A percentile compares a stretch with the other conserved stretches of the same genome.
Conservation (phyloP, 139 green algal genomes). For the Picochlorum sp. region DNA sequence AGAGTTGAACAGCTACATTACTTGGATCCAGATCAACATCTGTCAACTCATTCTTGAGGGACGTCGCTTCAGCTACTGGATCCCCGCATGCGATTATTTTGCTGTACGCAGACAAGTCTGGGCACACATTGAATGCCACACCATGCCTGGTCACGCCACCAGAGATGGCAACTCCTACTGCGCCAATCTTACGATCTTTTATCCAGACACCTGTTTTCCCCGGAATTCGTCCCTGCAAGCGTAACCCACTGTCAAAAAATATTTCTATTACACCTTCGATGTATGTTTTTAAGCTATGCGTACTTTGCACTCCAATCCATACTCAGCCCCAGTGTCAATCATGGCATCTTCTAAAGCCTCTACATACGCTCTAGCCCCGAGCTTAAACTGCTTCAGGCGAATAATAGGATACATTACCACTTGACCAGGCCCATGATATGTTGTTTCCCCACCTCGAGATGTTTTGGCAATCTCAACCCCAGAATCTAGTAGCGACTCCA, state of each 20-base stretch:
- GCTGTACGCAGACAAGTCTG: slow-evolving; percentile 57
- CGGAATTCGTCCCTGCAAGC: slow-evolving; percentile 37
- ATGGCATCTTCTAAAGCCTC: slow-evolving; percentile 82
- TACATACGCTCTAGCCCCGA: slow-evolving; percentile 77
- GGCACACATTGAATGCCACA: slow-evolving; percentile 76
- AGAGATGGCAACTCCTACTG: slow-evolving; percentile 81
- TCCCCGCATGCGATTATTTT: slow-evolving; percentile 74
- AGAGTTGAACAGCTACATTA: neutral
- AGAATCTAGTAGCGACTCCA: neutral
- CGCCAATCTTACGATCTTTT: slow-evolving; percentile 75
- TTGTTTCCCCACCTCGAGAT: slow-evolving; percentile 71
- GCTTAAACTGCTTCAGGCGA: slow-evolving; percentile 35
- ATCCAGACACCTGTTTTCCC: slow-evolving; percentile 79
- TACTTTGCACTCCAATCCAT: slow-evolving; percentile 27
- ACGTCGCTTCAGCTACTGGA: slow-evolving; percentile 26
- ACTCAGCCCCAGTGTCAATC: slow-evolving; percentile 36
- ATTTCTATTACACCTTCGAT: neutral
- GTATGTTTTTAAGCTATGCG: neutral
- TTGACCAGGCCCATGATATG: slow-evolving; percentile 86
- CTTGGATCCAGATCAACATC: too few species aligned
- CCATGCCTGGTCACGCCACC: slow-evolving; percentile 79
- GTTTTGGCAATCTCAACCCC: slow-evolving; percentile 5
- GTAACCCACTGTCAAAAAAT: neutral
- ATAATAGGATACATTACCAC: slow-evolving; percentile 87
- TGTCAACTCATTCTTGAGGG: slow-evolving; percentile 15